Percentiles rank a stretch among this genome's conserved stretches.
Evolutionary conservation across 805 yeast genomes (phyloP).

Genomic region (Candida morakotiae): DNA sequence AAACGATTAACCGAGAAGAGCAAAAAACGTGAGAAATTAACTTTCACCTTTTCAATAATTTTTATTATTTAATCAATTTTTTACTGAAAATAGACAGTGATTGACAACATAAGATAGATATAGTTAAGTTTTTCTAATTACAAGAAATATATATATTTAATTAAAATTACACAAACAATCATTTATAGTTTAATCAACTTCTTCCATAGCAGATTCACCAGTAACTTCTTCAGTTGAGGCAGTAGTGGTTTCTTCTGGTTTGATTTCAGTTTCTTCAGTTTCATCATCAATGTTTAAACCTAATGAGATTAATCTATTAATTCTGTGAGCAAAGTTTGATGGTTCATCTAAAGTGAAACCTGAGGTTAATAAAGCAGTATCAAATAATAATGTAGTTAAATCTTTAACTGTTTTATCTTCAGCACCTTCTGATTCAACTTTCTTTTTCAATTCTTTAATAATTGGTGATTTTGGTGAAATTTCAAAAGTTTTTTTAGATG

Average conservation of each 20-base stretch:
- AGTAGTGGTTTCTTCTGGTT: slow-evolving; percentile 45
- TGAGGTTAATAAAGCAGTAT: slow-evolving; percentile 96
- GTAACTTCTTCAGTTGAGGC: slow-evolving; percentile 57
- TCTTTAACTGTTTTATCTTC: slow-evolving; percentile 98
- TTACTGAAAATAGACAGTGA: no score
- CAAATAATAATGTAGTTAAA: slow-evolving; percentile 91
- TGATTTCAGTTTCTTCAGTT: slow-evolving; percentile 47
- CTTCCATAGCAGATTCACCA: slow-evolving; percentile 97
- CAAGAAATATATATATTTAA: slow-evolving; percentile 1
- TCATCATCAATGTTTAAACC: slow-evolving; percentile 98
- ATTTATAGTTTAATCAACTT: slow-evolving; percentile 68
- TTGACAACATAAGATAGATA: no score
- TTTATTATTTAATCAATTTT: no score
- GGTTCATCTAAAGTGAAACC: slow-evolving; percentile 99
- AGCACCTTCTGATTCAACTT: slow-evolving; percentile 96
- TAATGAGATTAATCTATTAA: slow-evolving; percentile 94
- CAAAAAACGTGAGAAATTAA: neutral
- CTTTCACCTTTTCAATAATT: no score
- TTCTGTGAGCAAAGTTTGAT: slow-evolving; percentile 93
- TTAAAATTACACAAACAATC: neutral
- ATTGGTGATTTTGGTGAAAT: slow-evolving; percentile 95
- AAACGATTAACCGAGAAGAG: neutral
- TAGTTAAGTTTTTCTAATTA: neutral
- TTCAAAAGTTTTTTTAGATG: slow-evolving; percentile 98
- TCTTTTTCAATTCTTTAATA: slow-evolving; percentile 90